Percentiles rank a stretch among this genome's conserved stretches.
Evolutionary conservation across 371 early-diverging fungal species (phyloP).

Genomic region (Mucor indicus): DNA sequence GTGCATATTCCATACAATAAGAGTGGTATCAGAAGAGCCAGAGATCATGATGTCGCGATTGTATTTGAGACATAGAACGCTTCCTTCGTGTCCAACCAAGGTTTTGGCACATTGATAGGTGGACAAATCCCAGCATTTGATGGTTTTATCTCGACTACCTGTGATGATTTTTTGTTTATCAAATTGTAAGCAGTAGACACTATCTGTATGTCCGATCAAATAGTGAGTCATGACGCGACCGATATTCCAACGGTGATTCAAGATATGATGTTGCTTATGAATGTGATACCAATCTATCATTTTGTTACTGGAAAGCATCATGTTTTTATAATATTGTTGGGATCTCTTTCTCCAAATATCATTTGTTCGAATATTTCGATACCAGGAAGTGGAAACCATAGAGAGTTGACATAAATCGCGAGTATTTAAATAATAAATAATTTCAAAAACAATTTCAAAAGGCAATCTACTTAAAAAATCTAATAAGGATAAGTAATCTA

Average conservation of each 20-base stretch:
- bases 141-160: conserved; percentile 90
- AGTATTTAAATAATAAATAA: conserved; percentile 11
- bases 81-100: conserved; percentile 82
- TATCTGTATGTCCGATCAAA: conserved; percentile 83
- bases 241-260: conserved; percentile 34
- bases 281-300: conserved; percentile 29
- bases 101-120: conserved; percentile 60
- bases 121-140: conserved; percentile 79
- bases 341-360: conserved; percentile 13
- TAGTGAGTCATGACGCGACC: conserved; percentile 38
- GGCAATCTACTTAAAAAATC: conserved; percentile 20
- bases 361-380: conserved; percentile 6
- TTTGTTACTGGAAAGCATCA: neutral
- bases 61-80: conserved; percentile 89
- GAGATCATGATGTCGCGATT: conserved; percentile 79
- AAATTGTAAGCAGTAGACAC: conserved; percentile 94
- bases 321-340: neutral
- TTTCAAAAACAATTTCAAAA: conserved; percentile 16
- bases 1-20: conserved; percentile 85
- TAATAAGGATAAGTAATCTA: neutral
- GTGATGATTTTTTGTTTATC: conserved; percentile 81
- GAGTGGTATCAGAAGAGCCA: conserved; percentile 88
- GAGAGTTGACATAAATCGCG: conserved; percentile 3
- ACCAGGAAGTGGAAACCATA: conserved; percentile 15
- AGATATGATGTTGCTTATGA: conserved; percentile 33